Conservation (phyloP, 805 yeast genomes). For the Cyberlindnera euphorbiiphila region DNA sequence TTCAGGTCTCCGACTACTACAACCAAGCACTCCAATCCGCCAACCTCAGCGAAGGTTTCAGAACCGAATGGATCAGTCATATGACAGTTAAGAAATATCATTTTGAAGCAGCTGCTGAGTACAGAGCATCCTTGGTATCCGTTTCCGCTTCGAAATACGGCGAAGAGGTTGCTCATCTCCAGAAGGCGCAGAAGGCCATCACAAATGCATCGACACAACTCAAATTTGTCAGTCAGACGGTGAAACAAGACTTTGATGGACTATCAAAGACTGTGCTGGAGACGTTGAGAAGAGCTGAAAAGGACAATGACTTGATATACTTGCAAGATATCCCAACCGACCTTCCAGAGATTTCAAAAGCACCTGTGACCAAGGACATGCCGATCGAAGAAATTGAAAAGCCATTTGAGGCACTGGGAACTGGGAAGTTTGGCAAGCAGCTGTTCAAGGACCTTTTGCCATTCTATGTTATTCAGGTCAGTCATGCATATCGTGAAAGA, state of each 20-base stretch:
- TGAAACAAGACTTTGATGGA: conserved; percentile 49
- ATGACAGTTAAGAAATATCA: conserved; percentile 56
- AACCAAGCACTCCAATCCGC: conserved; percentile 39
- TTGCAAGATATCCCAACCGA: conserved; percentile 58
- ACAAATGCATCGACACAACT: conserved; percentile 35
- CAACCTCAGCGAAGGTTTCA: conserved; percentile 45
- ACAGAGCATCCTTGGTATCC: conserved; percentile 52
- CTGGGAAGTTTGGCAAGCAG: conserved; percentile 25
- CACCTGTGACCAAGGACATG: conserved; percentile 52
- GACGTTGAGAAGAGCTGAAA: conserved; percentile 52
- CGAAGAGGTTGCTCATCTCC: conserved; percentile 60
- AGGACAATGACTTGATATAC: conserved; percentile 80
- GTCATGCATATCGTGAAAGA: conserved; percentile 66
- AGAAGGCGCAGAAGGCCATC: conserved; percentile 38
- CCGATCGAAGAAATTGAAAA: conserved; percentile 35
- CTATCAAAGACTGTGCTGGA: conserved; percentile 43
- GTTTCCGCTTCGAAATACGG: conserved; percentile 57
- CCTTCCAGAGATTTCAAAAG: conserved; percentile 42
- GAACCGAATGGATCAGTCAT: conserved; percentile 63
- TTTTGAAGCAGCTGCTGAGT: conserved; percentile 68
- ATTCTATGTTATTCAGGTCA: conserved; percentile 55
- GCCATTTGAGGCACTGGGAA: conserved; percentile 27
- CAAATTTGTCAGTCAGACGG: conserved; percentile 39
- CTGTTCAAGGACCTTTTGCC: conserved; percentile 69
- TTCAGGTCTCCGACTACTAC: conserved; percentile 59